phyloP scores from a whole-genome alignment of 2,329 filamentous ascomycete species.

The Teratosphaeria nubilosa region DNA sequence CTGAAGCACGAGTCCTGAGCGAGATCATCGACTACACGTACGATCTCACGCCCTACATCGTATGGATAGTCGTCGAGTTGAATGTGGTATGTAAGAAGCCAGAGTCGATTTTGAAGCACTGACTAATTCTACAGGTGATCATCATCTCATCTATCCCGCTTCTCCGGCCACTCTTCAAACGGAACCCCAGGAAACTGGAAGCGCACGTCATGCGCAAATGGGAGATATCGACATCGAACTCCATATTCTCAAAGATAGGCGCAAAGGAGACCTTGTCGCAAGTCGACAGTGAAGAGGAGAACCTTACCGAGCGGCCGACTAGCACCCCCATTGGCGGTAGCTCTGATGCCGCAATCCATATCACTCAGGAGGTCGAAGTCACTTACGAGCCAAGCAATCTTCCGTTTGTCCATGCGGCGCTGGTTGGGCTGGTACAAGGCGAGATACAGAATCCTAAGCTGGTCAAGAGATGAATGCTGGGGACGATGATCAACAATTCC shows the following conservation, averaged over 20 bases:
- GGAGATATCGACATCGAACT: conserved; percentile 2
- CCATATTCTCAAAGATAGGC: conserved; percentile 4
- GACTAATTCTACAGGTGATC: conserved; percentile 7
- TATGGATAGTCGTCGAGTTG: conserved; percentile 22
- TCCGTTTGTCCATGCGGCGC: conserved; percentile 19
- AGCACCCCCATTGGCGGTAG: background rate
- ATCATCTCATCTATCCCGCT: conserved; percentile 21
- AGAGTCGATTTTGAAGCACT: background rate
- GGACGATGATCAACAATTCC: background rate
- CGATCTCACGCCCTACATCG: conserved; percentile 17
- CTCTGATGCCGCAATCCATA: conserved; percentile 1
- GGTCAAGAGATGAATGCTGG: conserved; percentile 1
- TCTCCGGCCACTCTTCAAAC: conserved; percentile 16
- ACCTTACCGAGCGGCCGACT: conserved; percentile 5
- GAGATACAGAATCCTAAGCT: conserved; percentile 13
- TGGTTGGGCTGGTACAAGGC: conserved; percentile 19
- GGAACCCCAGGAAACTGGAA: background rate
- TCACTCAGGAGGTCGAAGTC: conserved; percentile 15
- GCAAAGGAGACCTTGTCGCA: conserved; percentile 4
- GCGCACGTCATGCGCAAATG: background rate
- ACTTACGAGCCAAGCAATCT: conserved; percentile 13
- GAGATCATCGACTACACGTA: conserved; percentile 20
- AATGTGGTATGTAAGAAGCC: conserved; percentile 20
- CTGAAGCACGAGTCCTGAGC: conserved; percentile 17
- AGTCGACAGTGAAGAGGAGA: conserved; percentile 8